Evolutionary conservation across 257 asterid genomes (phyloP).

Genomic region (Parsonsia alboflavescens): DNA sequence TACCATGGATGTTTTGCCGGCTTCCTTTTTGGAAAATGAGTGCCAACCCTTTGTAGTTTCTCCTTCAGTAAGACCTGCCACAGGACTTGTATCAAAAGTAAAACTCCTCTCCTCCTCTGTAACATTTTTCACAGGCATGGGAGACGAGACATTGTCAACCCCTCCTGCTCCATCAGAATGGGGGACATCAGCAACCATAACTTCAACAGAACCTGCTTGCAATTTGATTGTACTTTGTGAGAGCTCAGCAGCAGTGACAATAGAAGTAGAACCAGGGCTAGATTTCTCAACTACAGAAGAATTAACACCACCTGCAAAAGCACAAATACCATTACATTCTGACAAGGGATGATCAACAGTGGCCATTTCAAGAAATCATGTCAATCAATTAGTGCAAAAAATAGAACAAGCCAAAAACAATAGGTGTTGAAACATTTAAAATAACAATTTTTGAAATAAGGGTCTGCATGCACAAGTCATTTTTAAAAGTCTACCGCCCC

Average conservation of each 20-base stretch:
- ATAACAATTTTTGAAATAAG: too few species aligned
- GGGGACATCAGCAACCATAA: slow-evolving; percentile 25
- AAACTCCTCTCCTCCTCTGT: slow-evolving; percentile 49
- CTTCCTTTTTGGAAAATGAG: slow-evolving; percentile 40
- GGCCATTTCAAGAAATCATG: background rate
- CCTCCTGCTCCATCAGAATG: slow-evolving; percentile 15
- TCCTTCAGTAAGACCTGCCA: slow-evolving; percentile 42
- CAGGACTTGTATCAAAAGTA: slow-evolving; percentile 51
- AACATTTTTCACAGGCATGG: slow-evolving; percentile 28
- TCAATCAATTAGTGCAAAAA: background rate
- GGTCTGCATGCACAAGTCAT: background rate
- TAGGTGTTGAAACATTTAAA: background rate
- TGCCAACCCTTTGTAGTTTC: slow-evolving; percentile 33
- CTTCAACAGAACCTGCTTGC: slow-evolving; percentile 22
- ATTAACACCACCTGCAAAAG: slow-evolving; percentile 41
- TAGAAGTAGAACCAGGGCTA: slow-evolving; percentile 25
- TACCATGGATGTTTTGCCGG: slow-evolving; percentile 51
- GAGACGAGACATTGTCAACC: slow-evolving; percentile 12
- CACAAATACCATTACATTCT: slow-evolving; percentile 3
- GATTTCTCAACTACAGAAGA: slow-evolving; percentile 33
- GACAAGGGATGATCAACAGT: background rate
- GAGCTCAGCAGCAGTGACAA: slow-evolving; percentile 27
- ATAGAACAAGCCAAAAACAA: background rate
- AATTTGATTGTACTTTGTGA: slow-evolving; percentile 28
- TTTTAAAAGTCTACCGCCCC: background rate